Base-by-base conservation (phyloP, 192 early-diverging fungal genomes). In the Linderina pennispora region DNA sequence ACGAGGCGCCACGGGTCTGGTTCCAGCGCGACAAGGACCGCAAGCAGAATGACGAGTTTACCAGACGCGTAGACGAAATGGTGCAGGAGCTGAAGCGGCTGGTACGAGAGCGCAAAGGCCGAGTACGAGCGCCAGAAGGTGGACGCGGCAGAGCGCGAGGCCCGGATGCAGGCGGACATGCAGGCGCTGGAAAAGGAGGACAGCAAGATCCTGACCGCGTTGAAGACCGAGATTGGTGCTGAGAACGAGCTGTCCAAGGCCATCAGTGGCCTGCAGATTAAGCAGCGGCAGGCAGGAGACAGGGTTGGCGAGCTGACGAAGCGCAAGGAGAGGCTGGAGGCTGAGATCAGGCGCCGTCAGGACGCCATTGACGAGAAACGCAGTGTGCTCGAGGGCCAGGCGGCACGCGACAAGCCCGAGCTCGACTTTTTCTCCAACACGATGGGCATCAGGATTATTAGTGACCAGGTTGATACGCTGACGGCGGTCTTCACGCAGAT, bases 401-500 rank as follows among this genome's bases (percentile, higher is more conserved):
- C 67, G 2, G 28, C 56, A 28, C 78, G 72, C 53, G 74, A 78
- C 55, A 50, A 49, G 33, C 81, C 81, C 3, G 83, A 86, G 41
- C 45, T 83, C 4, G 60, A 71, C 28, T 77, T 74, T 43, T 86
- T 75, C 43, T 55, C 75, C 39, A 54, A 59, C 13, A 58, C 49
- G 31, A 59, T 80, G 32, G 70, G 75, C 10, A 55, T 86, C 4
- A 48, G 77, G 0, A 70, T 86, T 39, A 32, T 38, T 16, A 37
- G 53, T 13, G 70, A 49, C 11, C 24, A 50, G 62, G 68, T 52
- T 28, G 77, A 83, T 31, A 43, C 75, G 14, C 74, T 88, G 44
- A 68, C 65, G 13, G 86, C 86, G 61, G 59, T 77, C 2, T 88
- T 83, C 40, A 84, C 83, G 3, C 71, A 77, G 36, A 82, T 88